A percentile compares a stretch with the other conserved stretches of the same genome.
Evolutionary conservation across 352 stramenopile genomes (phyloP).

Genomic region (Globisporangium perplexum): DNA sequence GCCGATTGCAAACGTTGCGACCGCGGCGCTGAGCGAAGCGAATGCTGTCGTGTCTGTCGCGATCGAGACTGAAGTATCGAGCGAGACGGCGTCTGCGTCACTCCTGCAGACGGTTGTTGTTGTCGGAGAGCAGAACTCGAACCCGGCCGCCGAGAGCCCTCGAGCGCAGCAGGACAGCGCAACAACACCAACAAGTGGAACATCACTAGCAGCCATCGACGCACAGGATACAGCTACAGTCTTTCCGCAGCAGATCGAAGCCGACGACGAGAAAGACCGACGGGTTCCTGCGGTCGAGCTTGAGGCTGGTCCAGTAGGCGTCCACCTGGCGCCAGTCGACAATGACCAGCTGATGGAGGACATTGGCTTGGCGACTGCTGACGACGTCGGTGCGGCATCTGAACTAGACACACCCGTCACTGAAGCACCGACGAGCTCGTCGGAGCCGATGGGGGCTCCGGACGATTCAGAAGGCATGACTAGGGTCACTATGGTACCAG

Average conservation of each 20-base stretch:
- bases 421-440: background rate
- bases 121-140: background rate
- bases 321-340: background rate
- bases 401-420: background rate
- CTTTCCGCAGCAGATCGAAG: background rate
- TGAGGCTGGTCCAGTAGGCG: background rate
- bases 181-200: background rate
- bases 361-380: background rate
- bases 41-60: background rate
- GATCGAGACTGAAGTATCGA: background rate
- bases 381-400: background rate
- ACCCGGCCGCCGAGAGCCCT: background rate
- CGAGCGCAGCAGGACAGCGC: too few relatives aligned
- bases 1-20: background rate
- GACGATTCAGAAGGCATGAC: background rate
- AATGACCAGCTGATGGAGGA: background rate
- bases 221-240: too few relatives aligned
- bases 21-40: background rate
- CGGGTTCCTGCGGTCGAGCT: background rate
- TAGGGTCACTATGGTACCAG: background rate
- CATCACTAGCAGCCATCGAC: background rate
- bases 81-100: background rate
- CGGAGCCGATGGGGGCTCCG: too few relatives aligned
- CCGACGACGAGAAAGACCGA: too few relatives aligned
- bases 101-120: background rate